Conservation (phyloP, 345 rosid species). For the Melaleuca quinquenervia region DNA sequence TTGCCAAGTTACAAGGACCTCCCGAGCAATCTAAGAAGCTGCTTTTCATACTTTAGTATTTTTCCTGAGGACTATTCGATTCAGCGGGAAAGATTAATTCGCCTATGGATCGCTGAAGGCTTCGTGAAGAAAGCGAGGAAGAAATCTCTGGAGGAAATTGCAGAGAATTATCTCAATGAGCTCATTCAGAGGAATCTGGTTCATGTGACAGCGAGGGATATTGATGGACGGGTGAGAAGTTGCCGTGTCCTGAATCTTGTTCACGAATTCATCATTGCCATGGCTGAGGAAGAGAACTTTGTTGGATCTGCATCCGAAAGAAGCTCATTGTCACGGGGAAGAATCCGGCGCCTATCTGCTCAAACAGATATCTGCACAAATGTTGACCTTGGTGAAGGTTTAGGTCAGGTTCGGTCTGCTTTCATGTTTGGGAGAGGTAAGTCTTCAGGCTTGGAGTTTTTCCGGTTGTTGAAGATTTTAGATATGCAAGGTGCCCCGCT, state of each 20-base stretch:
- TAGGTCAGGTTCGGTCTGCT: background rate
- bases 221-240: background rate
- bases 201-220: background rate
- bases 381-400: too few species aligned
- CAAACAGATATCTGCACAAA: background rate
- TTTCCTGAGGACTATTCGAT: conserved; percentile 8
- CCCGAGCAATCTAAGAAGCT: background rate
- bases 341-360: background rate
- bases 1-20: conserved; percentile 9
- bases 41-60: conserved; percentile 7
- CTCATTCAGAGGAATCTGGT: conserved; percentile 5
- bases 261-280: background rate
- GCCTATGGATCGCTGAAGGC: conserved; percentile 12
- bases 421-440: background rate
- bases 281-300: background rate
- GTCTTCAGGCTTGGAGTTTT: background rate
- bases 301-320: background rate
- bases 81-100: background rate
- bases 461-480: background rate
- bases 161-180: background rate
- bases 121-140: background rate
- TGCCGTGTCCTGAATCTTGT: conserved; percentile 3
- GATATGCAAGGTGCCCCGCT: background rate
- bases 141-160: background rate
- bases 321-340: background rate